Evolutionary conservation across 176 grass and related monocot genomes (phyloP).

Genomic region (Juncus inflexus): DNA sequence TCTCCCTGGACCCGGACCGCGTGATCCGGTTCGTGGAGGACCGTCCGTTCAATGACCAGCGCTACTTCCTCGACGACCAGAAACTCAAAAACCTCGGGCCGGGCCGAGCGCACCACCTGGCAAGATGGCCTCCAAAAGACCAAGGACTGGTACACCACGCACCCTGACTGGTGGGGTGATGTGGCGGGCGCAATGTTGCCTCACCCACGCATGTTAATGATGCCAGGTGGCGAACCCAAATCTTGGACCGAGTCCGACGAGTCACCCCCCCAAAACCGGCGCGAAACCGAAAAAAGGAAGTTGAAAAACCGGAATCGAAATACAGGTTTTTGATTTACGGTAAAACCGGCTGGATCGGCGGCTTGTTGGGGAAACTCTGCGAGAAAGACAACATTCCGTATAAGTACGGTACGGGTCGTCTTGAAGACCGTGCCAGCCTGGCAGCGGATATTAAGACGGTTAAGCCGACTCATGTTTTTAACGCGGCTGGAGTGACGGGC

Average conservation of each 20-base stretch:
- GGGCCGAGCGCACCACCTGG: conserved; percentile 61
- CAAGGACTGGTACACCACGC: conserved; percentile 82
- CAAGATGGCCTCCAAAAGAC: too few species aligned
- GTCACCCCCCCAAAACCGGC: conserved; percentile 20
- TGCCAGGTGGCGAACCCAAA: conserved; percentile 56
- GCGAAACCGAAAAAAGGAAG: background rate
- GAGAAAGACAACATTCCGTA: too few species aligned
- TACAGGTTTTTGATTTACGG: conserved; percentile 78
- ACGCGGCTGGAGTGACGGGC: conserved; percentile 70
- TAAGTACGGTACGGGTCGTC: conserved; percentile 57
- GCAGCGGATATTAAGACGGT: conserved; percentile 48
- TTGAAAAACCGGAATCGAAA: conserved; percentile 23
- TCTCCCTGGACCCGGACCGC: conserved; percentile 44
- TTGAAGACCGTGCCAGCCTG: conserved; percentile 53
- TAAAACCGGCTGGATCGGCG: conserved; percentile 67
- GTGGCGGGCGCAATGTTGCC: conserved; percentile 59
- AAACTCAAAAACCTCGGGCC: conserved; percentile 74
- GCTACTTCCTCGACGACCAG: conserved; percentile 69
- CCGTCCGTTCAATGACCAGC: conserved; percentile 80
- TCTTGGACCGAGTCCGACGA: conserved; percentile 30
- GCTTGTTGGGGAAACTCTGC: too few species aligned
- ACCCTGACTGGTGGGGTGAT: conserved; percentile 75
- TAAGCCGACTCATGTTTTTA: conserved; percentile 76
- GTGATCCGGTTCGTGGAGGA: conserved; percentile 59
- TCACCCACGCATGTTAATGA: conserved; percentile 69